A percentile compares a stretch with the other conserved stretches of the same genome.
Conservation (phyloP, 352 stramenopile genomes). For the Pythium monospermum region DNA sequence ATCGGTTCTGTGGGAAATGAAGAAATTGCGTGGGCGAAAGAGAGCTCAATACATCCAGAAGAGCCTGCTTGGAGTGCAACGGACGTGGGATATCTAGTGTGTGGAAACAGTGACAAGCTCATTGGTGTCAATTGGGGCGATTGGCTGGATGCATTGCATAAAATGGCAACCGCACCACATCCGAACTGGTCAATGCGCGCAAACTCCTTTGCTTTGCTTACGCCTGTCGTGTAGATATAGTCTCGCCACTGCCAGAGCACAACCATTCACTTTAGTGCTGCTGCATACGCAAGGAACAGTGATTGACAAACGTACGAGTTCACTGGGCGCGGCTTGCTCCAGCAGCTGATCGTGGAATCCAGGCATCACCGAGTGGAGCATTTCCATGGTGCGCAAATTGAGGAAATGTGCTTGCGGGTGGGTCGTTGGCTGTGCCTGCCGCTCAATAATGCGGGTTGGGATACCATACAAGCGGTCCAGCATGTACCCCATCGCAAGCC, state of each 20-base stretch:
- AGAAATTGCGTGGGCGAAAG: slow-evolving; percentile 79
- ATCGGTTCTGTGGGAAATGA: slow-evolving; percentile 83
- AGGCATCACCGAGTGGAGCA: slow-evolving; percentile 77
- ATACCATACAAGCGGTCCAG: slow-evolving; percentile 70
- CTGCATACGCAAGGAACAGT: too few relatives aligned
- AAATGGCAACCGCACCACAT: slow-evolving; percentile 28
- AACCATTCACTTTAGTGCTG: not conserved
- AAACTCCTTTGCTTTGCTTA: slow-evolving; percentile 61
- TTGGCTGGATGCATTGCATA: too few relatives aligned
- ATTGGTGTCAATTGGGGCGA: too few relatives aligned
- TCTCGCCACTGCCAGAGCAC: slow-evolving; percentile 59
- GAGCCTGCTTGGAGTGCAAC: slow-evolving; percentile 21
- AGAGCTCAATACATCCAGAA: slow-evolving; percentile 30
- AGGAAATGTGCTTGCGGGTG: slow-evolving; percentile 95
- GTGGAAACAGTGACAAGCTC: not conserved
- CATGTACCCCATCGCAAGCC: slow-evolving; percentile 57
- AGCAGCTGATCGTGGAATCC: slow-evolving; percentile 68
- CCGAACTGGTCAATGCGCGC: slow-evolving; percentile 81
- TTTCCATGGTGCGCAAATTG: slow-evolving; percentile 93
- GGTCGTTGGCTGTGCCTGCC: slow-evolving; percentile 57
- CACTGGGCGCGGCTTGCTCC: slow-evolving; percentile 49
- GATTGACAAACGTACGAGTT: slow-evolving; percentile 49
- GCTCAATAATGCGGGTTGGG: slow-evolving; percentile 70
- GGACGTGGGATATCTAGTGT: slow-evolving; percentile 41
- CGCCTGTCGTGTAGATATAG: slow-evolving; percentile 79